Conservation (phyloP, 2,329 filamentous ascomycete genomes). For the Penicillium sp. region DNA sequence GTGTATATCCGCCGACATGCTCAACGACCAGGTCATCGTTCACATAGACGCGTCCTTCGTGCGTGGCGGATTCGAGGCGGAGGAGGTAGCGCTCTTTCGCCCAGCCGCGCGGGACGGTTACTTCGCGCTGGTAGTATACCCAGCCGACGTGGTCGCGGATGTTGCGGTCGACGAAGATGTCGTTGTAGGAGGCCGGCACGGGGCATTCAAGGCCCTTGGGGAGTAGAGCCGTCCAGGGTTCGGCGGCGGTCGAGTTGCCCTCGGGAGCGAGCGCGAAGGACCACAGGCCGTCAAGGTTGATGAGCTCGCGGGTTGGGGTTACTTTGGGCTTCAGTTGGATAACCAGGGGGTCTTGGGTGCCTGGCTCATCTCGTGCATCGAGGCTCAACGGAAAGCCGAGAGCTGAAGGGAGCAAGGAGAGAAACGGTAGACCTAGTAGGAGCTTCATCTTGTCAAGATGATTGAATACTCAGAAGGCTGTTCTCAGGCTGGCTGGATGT, state of each 20-base stretch:
- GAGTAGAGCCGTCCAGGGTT: conserved; percentile 7
- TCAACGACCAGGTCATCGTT: conserved; percentile 31
- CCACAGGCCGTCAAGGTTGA: conserved; percentile 24
- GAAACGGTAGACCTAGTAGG: not conserved
- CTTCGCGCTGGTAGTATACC: conserved; percentile 37
- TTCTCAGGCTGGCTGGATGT: not conserved
- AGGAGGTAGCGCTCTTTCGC: conserved; percentile 26
- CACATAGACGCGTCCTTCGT: conserved; percentile 33
- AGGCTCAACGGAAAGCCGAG: not conserved
- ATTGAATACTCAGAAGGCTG: not conserved
- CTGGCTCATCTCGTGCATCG: not conserved
- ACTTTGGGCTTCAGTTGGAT: conserved; percentile 8
- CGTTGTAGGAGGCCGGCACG: conserved; percentile 26
- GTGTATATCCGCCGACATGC: conserved; percentile 35
- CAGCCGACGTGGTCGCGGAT: conserved; percentile 38
- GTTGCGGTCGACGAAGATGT: conserved; percentile 20
- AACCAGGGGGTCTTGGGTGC: not conserved
- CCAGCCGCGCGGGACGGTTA: conserved; percentile 30
- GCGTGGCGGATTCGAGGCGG: conserved; percentile 34
- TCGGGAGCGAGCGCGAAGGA: conserved; percentile 16
- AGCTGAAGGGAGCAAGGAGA: not conserved
- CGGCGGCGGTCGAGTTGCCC: not conserved
- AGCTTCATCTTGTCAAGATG: not conserved
- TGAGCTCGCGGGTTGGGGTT: conserved; percentile 15
- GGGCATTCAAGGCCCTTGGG: conserved; percentile 21